These are phyloP conservation scores for Trichoderma virens DNA, from an alignment of 495 filamentous ascomycete species.

Conservation along the genomic window DNA sequence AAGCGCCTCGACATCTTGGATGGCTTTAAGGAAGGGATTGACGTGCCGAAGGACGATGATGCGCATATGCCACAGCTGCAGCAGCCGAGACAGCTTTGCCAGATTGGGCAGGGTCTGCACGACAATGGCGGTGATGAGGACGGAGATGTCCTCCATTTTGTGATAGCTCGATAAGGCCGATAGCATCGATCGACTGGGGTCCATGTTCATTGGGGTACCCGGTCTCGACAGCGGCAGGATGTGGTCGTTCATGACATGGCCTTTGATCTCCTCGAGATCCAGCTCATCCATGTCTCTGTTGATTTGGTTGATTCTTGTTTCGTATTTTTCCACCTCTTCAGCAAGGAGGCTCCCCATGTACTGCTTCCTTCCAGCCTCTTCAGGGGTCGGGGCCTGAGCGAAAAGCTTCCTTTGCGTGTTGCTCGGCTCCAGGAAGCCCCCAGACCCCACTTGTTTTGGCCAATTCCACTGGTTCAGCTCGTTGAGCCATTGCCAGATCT, in stretches of 20 bases:
- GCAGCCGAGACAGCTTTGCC: slow-evolving; percentile 57
- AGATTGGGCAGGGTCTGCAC: slow-evolving; percentile 77
- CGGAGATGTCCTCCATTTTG: slow-evolving; percentile 74
- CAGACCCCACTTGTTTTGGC: slow-evolving; percentile 47
- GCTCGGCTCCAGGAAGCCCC: slow-evolving; percentile 48
- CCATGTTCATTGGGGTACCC: slow-evolving; percentile 39
- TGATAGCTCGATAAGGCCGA: slow-evolving; percentile 43
- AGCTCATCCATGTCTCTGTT: slow-evolving; percentile 67
- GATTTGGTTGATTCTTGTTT: slow-evolving; percentile 71
- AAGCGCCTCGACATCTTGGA: slow-evolving; percentile 55
- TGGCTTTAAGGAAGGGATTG: slow-evolving; percentile 56
- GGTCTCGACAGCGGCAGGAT: slow-evolving; percentile 47
- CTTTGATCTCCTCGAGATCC: slow-evolving; percentile 84
- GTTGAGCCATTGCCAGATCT: slow-evolving; percentile 65
- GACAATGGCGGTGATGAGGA: slow-evolving; percentile 80
- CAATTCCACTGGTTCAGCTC: slow-evolving; percentile 74
- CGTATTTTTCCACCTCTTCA: slow-evolving; percentile 54
- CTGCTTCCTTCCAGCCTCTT: slow-evolving; percentile 19
- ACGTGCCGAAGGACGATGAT: slow-evolving; percentile 64
- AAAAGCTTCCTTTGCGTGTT: slow-evolving; percentile 29
- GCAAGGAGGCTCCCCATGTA: slow-evolving; percentile 66
- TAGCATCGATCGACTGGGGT: slow-evolving; percentile 22
- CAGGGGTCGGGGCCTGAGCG: slow-evolving; percentile 6
- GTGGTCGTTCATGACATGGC: slow-evolving; percentile 75
- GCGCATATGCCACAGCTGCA: slow-evolving; percentile 71